Evolutionary conservation across 2,329 filamentous ascomycete genomes (phyloP), one percentile per base, ranked within the genome.

Genomic region (Escovopsis sp.): DNA sequence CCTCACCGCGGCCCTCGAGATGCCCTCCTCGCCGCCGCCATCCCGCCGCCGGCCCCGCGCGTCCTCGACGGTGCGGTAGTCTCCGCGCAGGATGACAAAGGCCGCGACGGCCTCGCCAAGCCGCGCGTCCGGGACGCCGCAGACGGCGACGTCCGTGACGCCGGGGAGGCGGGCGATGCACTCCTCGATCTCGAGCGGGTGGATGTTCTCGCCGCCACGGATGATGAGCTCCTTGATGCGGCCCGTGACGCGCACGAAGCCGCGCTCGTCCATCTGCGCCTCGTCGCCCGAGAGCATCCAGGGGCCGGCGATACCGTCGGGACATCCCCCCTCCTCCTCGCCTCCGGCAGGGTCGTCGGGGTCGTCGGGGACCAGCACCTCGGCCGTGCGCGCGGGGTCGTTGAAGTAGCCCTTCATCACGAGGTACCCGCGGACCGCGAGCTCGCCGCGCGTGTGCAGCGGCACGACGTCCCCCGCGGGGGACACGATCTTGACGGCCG

Each of bases 251-350:
- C 75, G 74, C 2, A 95, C 75, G 57, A 87, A 96, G 2, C 89
- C 91, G 26, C 87, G 71, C 4, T 63, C 68, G 47, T 93, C 85
- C 74, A 96, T 93, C 41, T 68, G 65, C 2, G 87, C 91, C 66
- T 96, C 89, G 55, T 98, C 91, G 18, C 91, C 91, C 0, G 83
- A 93, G 61, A 83, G 70, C 82, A 96, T 91, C 89, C 89, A 96
- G 38, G 70, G 73, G 23, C 23, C 23, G 23, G 4, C 23, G 23
- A 23, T 4, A 4, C 23, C 23, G 23, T 23, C 23, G 23, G 15
- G 15, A 15, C 15, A 15, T 15, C 15, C 15, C 15, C 15, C 15
- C 15, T 15, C 15, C 15, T 15, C 15, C 15, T 15, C 15, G 15
- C 15, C 15, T 15, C 15, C 15, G 15, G 15, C 15, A 15, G 15